Base-by-base conservation (phyloP, 140 eudicot species). In the Senecio squalidus region DNA sequence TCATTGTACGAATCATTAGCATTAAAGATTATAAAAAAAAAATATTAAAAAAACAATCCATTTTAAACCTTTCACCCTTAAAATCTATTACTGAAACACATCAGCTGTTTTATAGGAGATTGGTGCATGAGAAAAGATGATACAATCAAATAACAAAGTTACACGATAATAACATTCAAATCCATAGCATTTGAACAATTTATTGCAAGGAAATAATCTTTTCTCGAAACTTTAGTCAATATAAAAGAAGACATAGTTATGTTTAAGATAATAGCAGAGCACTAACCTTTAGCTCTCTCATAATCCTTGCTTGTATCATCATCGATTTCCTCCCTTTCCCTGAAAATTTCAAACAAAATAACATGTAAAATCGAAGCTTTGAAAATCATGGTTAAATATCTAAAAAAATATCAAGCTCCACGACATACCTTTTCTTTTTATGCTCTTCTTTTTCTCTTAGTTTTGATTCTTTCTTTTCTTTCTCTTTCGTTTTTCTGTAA, bases 401-500 rank as follows among this genome's bases (percentile, higher is more conserved):
- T 30, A 41, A 9, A 58, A 9, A 5, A 55, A 34, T 44, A 36
- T 26, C 7, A 15, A 55, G 38, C 51, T 22, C 41, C 7, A 31
- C 29, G 49, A 49, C 30, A 62, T 66, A 81, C 98, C 98, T 84
- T 78, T 86, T 91, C 69, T 67, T 77, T 47, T 16, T 70, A 29
- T 64, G 62, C 58, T 62, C 80, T 41, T 81, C 84, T 18, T 78
- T 76, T 74, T 74, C 83, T 41, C 55, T 67, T 66, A 34, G 62
- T 63, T 69, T 78, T 58, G 62, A 49, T 70, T 68, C 64, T 62
- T 78, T 82, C 71, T 83, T 81, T 62, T 86, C 95, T 56, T 76
- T 81, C 70, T 86, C 96, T 50, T 80, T 91, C 33, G 39, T 55
- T 51, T 82, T 91, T 69, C 73, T 83, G 70, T 86, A 84, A 21